phyloP scores from a whole-genome alignment of 1,284 basidiomycete genomes.

The Melampsora abietis-canadensis region DNA sequence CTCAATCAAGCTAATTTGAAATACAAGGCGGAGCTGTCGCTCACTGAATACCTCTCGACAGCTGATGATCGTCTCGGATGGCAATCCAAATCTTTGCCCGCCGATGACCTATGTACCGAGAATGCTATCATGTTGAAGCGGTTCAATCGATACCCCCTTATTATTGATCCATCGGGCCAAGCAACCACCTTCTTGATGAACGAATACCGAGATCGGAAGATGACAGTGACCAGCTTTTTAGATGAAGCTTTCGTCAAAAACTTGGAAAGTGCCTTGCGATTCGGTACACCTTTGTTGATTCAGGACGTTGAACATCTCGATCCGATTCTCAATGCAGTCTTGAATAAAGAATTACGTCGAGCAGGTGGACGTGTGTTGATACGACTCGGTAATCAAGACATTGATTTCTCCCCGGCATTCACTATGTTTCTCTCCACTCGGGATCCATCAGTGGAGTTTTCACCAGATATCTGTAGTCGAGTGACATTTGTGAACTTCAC shows the following conservation, averaged over 20 bases:
- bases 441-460: constrained; percentile 94
- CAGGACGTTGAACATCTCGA: constrained; percentile 98
- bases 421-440: constrained; percentile 98
- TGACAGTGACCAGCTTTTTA: constrained; percentile 95
- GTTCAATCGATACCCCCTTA: constrained; percentile 94
- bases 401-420: constrained; percentile 98
- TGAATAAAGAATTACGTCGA: constrained; percentile 89
- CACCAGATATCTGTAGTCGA: constrained; percentile 95
- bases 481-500: constrained; percentile 99
- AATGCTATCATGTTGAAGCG: constrained; percentile 96
- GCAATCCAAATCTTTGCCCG: constrained; percentile 90
- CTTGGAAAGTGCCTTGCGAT: constrained; percentile 95
- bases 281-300: constrained; percentile 94
- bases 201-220: constrained; percentile 92
- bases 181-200: constrained; percentile 90
- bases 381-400: constrained; percentile 95
- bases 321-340: constrained; percentile 93
- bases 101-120: constrained; percentile 92
- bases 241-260: constrained; percentile 99
- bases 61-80: constrained; percentile 93
- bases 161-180: constrained; percentile 99
- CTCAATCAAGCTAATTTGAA: constrained; percentile 83
- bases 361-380: constrained; percentile 92
- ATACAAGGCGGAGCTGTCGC: constrained; percentile 85
- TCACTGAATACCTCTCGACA: constrained; percentile 93